Conservation (phyloP, 345 rosid species). For the Arabis alpina region DNA sequence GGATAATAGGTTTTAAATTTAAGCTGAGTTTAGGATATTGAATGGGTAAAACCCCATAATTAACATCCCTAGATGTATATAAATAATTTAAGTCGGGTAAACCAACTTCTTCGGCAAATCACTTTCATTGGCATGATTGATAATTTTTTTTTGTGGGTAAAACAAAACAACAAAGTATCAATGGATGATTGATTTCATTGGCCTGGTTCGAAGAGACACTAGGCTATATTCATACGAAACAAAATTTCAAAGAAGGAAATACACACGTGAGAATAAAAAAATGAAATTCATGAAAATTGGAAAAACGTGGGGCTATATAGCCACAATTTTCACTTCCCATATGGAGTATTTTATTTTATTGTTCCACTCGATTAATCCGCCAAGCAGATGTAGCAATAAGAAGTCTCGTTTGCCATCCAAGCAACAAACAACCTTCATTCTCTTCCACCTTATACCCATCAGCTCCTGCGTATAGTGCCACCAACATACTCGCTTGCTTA, state of each 20-base stretch:
- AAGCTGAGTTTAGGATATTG: no score
- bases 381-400: constrained; percentile 94
- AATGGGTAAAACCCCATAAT: no score
- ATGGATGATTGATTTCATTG: no score
- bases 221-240: neutral
- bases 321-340: constrained; percentile 10
- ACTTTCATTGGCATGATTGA: no score
- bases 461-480: constrained; percentile 78
- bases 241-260: constrained; percentile 19
- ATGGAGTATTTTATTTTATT: neutral
- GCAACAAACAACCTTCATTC: constrained; percentile 76
- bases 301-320: constrained; percentile 26
- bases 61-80: no score
- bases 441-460: constrained; percentile 94
- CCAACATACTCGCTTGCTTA: constrained; percentile 84
- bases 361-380: constrained; percentile 48
- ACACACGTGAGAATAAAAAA: neutral
- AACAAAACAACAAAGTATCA: no score
- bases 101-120: no score
- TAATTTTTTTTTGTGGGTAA: no score
- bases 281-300: constrained; percentile 4
- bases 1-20: no score
- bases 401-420: constrained; percentile 94
- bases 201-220: neutral
- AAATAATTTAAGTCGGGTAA: no score